Evolutionary conservation across 306 rosid species (phyloP).

Genomic region (Leucaena leucocephala): DNA sequence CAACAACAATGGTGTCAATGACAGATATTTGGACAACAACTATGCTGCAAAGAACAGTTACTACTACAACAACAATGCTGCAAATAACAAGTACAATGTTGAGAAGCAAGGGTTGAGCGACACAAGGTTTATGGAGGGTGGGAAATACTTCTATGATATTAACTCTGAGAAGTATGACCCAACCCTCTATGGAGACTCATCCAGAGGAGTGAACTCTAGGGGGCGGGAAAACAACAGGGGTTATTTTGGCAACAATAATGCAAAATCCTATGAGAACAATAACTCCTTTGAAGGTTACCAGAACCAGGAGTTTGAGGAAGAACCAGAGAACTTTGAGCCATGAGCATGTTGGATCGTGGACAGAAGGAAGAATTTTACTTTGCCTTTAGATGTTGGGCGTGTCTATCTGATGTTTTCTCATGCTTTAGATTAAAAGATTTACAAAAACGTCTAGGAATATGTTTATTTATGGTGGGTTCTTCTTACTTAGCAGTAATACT

Average conservation of each 20-base stretch:
- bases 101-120: constrained; percentile 94
- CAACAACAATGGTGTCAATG: constrained; percentile 8
- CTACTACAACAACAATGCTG: constrained; percentile 9
- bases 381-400: constrained; percentile 31
- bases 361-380: constrained; percentile 42
- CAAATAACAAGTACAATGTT: no score
- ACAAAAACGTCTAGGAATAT: constrained; percentile 21
- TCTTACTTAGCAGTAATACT: neutral
- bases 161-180: constrained; percentile 48
- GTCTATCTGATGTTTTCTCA: constrained; percentile 39
- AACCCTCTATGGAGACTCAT: constrained; percentile 48
- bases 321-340: constrained; percentile 65
- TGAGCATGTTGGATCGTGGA: constrained; percentile 43
- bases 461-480: constrained; percentile 34
- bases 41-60: constrained; percentile 29
- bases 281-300: constrained; percentile 64
- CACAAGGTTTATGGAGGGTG: constrained; percentile 81
- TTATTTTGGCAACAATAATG: constrained; percentile 54
- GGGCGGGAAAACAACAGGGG: constrained; percentile 52
- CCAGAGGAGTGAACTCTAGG: constrained; percentile 37
- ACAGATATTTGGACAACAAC: constrained; percentile 39
- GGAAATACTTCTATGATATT: constrained; percentile 59
- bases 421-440: constrained; percentile 41
- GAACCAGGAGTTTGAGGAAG: constrained; percentile 63
- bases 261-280: constrained; percentile 39